Evolutionary conservation across 73 alveolate species (phyloP), one percentile per base, ranked within the genome.

Genomic region (Paramecium pentaurelia): DNA sequence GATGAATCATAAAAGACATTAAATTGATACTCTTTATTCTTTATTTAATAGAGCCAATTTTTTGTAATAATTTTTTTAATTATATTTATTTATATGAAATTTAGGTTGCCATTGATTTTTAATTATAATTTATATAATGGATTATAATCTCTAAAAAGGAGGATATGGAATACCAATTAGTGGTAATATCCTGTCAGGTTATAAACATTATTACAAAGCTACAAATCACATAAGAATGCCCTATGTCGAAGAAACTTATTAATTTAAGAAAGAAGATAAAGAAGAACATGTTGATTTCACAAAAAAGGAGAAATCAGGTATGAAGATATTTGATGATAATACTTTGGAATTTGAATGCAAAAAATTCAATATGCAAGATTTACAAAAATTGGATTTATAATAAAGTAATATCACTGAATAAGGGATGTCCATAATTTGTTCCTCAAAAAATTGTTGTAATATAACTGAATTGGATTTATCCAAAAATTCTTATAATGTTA

Each of bases 381-480:
- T 80, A 14, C 42, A 80, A 27, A 80, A 47, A 44, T 25, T 80
- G 16, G 58, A 42, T 45, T 42, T 80, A 22, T 42, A 60, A n/a
- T 16, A 80, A 14, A 80, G 91, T 22, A 32, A 80, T 12, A 47
- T 80, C 0, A 45, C 91, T 11, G 91, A 45, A 32, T 7, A 80
- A 80, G 91, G 91, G 8, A 80, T 80, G 32, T 25, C 32, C 1
- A 47, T 7, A 80, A 14, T 80, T 32, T 40, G 58, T 11, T 14
- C 34, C 3, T 80, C 91, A 4, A 49, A 80, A 36, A 32, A 80
- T 80, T 14, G 47, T 45, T 45, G 64, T 8, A 49, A 49, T 80
- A 20, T 80, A 12, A 80, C 71, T 40, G 91, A 80, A 27, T 45
- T 80, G 9, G 47, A 80, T 47, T 44, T 80, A 42, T 80, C 91